Evolutionary conservation across 1,284 basidiomycete species (phyloP).

Genomic region (Phlebopus sp.): DNA sequence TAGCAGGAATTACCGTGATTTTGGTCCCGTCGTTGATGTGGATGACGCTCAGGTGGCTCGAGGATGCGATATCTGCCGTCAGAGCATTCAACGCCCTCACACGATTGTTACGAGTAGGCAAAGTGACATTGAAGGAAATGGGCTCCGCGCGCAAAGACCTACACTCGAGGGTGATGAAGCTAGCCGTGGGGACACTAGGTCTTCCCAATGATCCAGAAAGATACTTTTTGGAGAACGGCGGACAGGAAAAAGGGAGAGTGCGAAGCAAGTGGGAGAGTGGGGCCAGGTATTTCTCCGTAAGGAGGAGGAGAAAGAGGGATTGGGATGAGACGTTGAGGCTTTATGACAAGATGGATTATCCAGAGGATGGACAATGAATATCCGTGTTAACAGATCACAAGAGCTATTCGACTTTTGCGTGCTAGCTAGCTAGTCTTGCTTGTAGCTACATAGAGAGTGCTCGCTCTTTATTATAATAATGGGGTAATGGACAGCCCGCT

Average conservation of each 20-base stretch:
- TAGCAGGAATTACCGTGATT: constrained; percentile 53
- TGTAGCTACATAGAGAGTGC: too few species aligned
- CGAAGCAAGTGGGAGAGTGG: constrained; percentile 63
- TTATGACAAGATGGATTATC: constrained; percentile 63
- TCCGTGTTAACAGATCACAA: too few species aligned
- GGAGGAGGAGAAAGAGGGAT: constrained; percentile 75
- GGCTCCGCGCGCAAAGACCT: constrained; percentile 52
- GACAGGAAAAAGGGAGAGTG: constrained; percentile 66
- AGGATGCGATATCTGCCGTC: constrained; percentile 75
- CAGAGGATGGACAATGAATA: constrained; percentile 19
- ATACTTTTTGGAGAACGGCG: constrained; percentile 56
- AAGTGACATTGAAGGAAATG: constrained; percentile 50
- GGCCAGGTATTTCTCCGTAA: constrained; percentile 74
- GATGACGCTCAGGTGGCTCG: constrained; percentile 83
- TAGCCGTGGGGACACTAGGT: constrained; percentile 59
- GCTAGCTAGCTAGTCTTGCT: too few species aligned
- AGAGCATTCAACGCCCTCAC: constrained; percentile 65
- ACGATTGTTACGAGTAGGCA: constrained; percentile 65
- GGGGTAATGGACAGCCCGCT: too few species aligned
- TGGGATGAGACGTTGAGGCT: constrained; percentile 82
- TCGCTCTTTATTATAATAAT: too few species aligned
- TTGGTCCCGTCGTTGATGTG: constrained; percentile 77
- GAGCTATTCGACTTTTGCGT: too few species aligned
- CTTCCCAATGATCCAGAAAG: constrained; percentile 68
- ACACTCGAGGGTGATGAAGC: constrained; percentile 57